Percentiles rank a stretch among this genome's conserved stretches.
These are phyloP conservation scores for Candida tallmaniae DNA, from an alignment of 805 yeast genomes.

Conservation along the genomic window DNA sequence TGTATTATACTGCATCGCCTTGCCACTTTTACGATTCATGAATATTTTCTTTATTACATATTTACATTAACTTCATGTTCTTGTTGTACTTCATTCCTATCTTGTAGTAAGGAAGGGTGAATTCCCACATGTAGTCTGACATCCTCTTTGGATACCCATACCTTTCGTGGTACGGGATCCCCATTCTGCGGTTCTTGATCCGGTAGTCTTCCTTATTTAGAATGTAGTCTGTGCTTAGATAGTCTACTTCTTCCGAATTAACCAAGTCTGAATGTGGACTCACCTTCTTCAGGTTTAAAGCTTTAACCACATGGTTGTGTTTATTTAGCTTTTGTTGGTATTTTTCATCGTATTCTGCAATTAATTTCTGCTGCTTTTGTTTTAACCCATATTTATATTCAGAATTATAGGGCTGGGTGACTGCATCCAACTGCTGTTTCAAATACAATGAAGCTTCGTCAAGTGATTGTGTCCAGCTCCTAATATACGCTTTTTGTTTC, in stretches of 20 bases:
- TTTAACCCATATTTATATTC: slow-evolving; percentile 1
- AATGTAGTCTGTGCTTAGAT: background rate
- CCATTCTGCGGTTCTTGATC: slow-evolving; percentile 10
- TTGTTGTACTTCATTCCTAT: slow-evolving; percentile 26
- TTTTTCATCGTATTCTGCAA: slow-evolving; percentile 13
- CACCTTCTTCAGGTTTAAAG: slow-evolving; percentile 17
- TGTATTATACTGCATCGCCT: too few species aligned
- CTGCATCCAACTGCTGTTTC: slow-evolving; percentile 10
- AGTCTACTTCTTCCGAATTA: background rate
- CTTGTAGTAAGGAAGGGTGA: slow-evolving; percentile 15
- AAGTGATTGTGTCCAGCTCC: slow-evolving; percentile 11
- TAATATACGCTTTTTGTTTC: slow-evolving; percentile 1
- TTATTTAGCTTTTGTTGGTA: slow-evolving; percentile 11
- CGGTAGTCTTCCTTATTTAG: slow-evolving; percentile 7
- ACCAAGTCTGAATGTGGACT: slow-evolving; percentile 34
- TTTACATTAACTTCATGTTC: slow-evolving; percentile 4
- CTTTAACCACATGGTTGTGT: slow-evolving; percentile 12
- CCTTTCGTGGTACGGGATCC: slow-evolving; percentile 22
- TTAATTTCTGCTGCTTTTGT: slow-evolving; percentile 12
- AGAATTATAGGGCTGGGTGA: slow-evolving; percentile 14
- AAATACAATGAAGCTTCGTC: slow-evolving; percentile 9
- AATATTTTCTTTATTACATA: background rate
- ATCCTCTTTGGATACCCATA: slow-evolving; percentile 25
- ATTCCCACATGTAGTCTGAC: slow-evolving; percentile 28
- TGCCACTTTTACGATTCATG: background rate